Evolutionary conservation across 2,329 filamentous ascomycete species (phyloP).

Genomic region (Lachnellula subtilissima): DNA sequence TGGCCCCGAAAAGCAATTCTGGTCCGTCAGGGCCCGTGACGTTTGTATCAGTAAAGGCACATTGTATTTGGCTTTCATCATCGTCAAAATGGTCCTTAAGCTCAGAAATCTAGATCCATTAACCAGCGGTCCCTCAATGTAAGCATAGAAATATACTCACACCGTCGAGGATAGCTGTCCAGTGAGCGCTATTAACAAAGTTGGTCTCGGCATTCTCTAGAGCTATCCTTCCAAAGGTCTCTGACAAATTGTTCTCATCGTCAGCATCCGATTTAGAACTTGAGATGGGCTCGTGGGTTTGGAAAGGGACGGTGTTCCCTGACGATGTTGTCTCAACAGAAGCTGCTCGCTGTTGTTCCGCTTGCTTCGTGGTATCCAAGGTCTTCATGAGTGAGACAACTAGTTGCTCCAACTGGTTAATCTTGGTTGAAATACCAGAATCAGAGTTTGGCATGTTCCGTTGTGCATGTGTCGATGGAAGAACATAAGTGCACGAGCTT

Average conservation of each 20-base stretch:
- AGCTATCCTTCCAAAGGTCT: slow-evolving; percentile 5
- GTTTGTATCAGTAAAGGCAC: slow-evolving; percentile 24
- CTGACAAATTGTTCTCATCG: neutral
- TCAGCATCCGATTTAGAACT: neutral
- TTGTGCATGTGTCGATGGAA: neutral
- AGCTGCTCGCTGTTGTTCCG: neutral
- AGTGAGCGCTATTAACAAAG: slow-evolving; percentile 53
- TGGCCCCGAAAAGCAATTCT: slow-evolving; percentile 4
- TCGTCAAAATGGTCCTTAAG: slow-evolving; percentile 51
- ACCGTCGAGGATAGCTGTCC: slow-evolving; percentile 54
- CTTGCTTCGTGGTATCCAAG: neutral
- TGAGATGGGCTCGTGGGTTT: neutral
- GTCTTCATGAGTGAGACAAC: slow-evolving; percentile 44
- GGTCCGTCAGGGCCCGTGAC: neutral
- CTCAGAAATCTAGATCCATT: slow-evolving; percentile 45
- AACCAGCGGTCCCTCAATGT: neutral
- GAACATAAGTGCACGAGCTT: slow-evolving; percentile 35
- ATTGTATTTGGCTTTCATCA: slow-evolving; percentile 1
- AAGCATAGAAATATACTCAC: slow-evolving; percentile 33
- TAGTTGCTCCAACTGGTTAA: slow-evolving; percentile 51
- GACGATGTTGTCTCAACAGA: neutral
- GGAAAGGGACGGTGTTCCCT: neutral
- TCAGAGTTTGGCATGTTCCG: slow-evolving; percentile 40
- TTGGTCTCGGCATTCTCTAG: slow-evolving; percentile 34
- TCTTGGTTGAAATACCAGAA: slow-evolving; percentile 46